A percentile compares a stretch with the other conserved stretches of the same genome.
phyloP scores from a whole-genome alignment of 176 grass and related monocot species.

The Cymbopogon citratus region DNA sequence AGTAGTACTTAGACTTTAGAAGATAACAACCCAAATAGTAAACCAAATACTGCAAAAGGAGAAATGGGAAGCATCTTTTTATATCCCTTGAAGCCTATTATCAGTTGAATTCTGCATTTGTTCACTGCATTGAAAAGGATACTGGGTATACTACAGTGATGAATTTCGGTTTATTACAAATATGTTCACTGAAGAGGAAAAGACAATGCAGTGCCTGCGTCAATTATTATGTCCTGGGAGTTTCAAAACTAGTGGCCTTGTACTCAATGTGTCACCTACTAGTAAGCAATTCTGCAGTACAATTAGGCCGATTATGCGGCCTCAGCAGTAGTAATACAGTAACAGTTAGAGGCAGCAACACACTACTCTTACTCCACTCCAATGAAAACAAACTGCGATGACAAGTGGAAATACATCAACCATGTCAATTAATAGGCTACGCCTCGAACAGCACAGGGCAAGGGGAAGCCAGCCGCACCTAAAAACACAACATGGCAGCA shows the following conservation, averaged over 20 bases:
- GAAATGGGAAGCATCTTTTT: background rate
- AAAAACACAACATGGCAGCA: background rate
- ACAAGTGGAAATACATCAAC: background rate
- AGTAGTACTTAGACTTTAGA: conserved; percentile 14
- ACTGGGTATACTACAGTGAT: background rate
- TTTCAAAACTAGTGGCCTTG: background rate
- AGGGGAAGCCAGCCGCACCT: background rate
- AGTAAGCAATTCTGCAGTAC: background rate
- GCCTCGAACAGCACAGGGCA: background rate
- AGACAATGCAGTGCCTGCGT: background rate
- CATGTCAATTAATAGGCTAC: background rate
- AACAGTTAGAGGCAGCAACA: background rate
- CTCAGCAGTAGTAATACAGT: background rate
- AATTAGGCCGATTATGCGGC: background rate
- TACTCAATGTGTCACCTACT: background rate
- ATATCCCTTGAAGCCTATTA: background rate
- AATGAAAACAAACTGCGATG: background rate
- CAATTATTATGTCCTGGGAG: background rate
- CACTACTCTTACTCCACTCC: background rate
- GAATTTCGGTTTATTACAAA: background rate
- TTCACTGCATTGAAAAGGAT: background rate
- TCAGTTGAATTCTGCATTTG: background rate
- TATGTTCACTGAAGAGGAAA: background rate
- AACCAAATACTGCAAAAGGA: background rate
- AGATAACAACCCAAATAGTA: conserved; percentile 14